Evolutionary conservation across 371 early-diverging fungal genomes (phyloP).

Genomic region (Cokeromyces recurvatus): DNA sequence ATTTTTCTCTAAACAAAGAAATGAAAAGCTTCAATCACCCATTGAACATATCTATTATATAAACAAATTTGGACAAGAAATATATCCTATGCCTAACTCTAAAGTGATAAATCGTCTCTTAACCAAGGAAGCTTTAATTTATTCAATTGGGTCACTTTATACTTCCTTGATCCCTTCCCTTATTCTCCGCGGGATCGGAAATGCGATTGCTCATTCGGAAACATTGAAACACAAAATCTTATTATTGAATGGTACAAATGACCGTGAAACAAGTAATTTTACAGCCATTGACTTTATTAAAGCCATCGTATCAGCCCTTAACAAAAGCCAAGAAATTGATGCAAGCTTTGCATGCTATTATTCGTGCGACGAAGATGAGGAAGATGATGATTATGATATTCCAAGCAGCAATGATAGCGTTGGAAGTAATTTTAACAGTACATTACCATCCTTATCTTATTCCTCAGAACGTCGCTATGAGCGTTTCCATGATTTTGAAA

Average conservation of each 20-base stretch:
- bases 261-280: conserved; percentile 66
- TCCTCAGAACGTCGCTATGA: conserved; percentile 29
- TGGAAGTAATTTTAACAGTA: conserved; percentile 6
- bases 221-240: conserved; percentile 59
- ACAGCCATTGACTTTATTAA: conserved; percentile 68
- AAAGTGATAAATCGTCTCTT: conserved; percentile 52
- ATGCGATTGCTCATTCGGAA: conserved; percentile 53
- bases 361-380: conserved; percentile 14
- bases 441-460: conserved; percentile 11
- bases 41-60: conserved; percentile 67
- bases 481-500: conserved; percentile 29
- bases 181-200: conserved; percentile 62
- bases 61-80: conserved; percentile 65
- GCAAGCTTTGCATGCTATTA: conserved; percentile 41
- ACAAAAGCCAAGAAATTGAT: conserved; percentile 48
- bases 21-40: conserved; percentile 42
- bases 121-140: conserved; percentile 53
- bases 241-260: conserved; percentile 66
- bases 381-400: conserved; percentile 9
- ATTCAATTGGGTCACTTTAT: conserved; percentile 71
- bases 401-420: conserved; percentile 6
- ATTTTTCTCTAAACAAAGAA: conserved; percentile 44
- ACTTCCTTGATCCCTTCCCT: conserved; percentile 71
- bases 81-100: conserved; percentile 63
- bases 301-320: conserved; percentile 62